These are phyloP conservation scores for Lolium multiflorum DNA, from an alignment of 176 grass and related monocot genomes.

Conservation along the genomic window DNA sequence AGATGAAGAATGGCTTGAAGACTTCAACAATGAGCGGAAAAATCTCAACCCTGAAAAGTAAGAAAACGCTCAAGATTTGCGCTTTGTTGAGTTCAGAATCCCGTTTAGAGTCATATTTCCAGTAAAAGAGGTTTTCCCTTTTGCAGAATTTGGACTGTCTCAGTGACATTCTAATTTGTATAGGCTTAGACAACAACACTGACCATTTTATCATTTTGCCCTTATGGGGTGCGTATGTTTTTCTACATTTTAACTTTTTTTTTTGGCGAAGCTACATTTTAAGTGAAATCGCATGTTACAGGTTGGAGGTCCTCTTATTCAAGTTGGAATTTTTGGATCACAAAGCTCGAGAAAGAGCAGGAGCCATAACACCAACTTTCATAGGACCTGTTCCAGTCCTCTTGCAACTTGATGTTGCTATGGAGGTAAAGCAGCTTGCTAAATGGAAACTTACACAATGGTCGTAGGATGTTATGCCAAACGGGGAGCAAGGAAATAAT, in stretches of 20 bases:
- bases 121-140: slow-evolving; percentile 20
- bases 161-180: background rate
- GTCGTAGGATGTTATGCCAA: slow-evolving; percentile 23
- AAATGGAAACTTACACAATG: slow-evolving; percentile 33
- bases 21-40: slow-evolving; percentile 86
- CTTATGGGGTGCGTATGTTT: background rate
- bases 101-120: background rate
- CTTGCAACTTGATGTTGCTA: slow-evolving; percentile 85
- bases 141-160: background rate
- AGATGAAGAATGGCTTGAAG: slow-evolving; percentile 97
- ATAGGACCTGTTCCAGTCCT: slow-evolving; percentile 77
- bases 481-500: background rate
- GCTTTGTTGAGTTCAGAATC: slow-evolving; percentile 28
- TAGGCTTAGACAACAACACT: background rate
- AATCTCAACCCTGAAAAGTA: slow-evolving; percentile 90
- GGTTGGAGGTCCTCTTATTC: slow-evolving; percentile 90
- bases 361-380: slow-evolving; percentile 78
- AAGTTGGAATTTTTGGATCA: slow-evolving; percentile 96
- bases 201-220: slow-evolving; percentile 4
- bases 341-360: slow-evolving; percentile 95
- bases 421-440: slow-evolving; percentile 67
- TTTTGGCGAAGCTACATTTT: slow-evolving; percentile 12
- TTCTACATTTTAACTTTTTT: slow-evolving; percentile 18
- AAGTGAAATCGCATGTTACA: slow-evolving; percentile 40
- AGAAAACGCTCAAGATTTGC: slow-evolving; percentile 46